Evolutionary conservation across 805 yeast genomes (phyloP), one percentile per base, ranked within the genome.

Genomic region (Isabelozyma gotoi): DNA sequence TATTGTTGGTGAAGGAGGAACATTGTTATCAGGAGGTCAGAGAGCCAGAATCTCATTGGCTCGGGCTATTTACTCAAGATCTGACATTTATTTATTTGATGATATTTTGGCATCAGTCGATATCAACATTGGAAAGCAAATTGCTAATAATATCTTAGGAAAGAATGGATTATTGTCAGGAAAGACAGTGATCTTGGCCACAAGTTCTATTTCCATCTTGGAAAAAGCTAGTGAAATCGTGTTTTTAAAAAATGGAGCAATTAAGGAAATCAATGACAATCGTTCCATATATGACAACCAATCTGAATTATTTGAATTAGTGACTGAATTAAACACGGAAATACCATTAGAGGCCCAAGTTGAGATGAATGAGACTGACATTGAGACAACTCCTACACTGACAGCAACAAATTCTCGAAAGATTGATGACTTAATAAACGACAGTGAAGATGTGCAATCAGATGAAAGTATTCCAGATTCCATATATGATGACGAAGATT

Each of bases 21-120:
- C 60, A 12, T 54, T 62, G 8, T 53, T 60, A 16, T 59, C 64
- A 7, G 65, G 65, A 17, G 65, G 65, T 7, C 65, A 60, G 27
- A 60, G 57, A 42, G 65, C 65, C 6, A 49, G 65, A 40, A 51
- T 60, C 10, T 56, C 63, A 0, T 54, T 60, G 43, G 65, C 65
- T 2, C 53, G 65, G 33, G 65, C 65, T 1, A 55, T 60, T 12
- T 60, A 60, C 39, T 52, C 63, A 2, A 41, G 61, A 33, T 60
- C 65, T 2, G 65, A 60, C 35, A 45, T 60, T 7, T 60, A 56
- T 42, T 46, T 60, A 33, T 45, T 60, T 21, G 65, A 60, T 33
- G 65, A 60, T 37, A 48, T 60, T 5, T 50, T 60, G 32, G 52
- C 59, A 4, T 63, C 65, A 3, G 64, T 60, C 12, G 65, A 60